These are phyloP conservation scores for Citeromyces matritensis DNA, from an alignment of 805 yeast species.

Conservation along the genomic window DNA sequence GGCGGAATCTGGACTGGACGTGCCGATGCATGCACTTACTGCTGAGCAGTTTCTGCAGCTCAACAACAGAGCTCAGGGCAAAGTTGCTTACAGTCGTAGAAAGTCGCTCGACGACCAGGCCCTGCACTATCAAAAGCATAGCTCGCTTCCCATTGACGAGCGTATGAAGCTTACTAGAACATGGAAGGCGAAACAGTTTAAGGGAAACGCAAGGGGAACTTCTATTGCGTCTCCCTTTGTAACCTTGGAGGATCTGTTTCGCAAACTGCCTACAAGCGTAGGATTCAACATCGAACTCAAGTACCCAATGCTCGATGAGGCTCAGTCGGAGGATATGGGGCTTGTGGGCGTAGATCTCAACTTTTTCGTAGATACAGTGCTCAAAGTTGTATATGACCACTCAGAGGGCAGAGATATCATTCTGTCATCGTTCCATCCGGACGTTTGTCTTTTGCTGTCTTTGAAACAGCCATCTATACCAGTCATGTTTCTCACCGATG, in stretches of 20 bases:
- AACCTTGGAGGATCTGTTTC: conserved; percentile 72
- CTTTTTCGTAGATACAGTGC: conserved; percentile 76
- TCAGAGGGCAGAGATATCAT: conserved; percentile 73
- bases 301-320: conserved; percentile 92
- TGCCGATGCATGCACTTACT: conserved; percentile 89
- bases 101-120: conserved; percentile 15
- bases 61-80: background rate
- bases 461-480: conserved; percentile 92
- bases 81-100: conserved; percentile 4
- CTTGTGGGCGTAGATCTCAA: conserved; percentile 73
- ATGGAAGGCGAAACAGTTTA: conserved; percentile 72
- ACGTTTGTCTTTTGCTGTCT: conserved; percentile 71
- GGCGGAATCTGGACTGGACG: conserved; percentile 90
- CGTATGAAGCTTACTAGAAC: conserved; percentile 83
- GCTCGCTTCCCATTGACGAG: conserved; percentile 3
- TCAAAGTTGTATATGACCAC: conserved; percentile 65
- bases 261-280: conserved; percentile 64
- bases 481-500: conserved; percentile 76
- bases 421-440: conserved; percentile 91
- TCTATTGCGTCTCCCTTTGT: conserved; percentile 88
- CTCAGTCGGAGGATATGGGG: conserved; percentile 79
- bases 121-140: conserved; percentile 6
- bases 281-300: conserved; percentile 94
- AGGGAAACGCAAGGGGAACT: conserved; percentile 84
- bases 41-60: conserved; percentile 67